Base-by-base conservation (phyloP, 2,329 filamentous ascomycete species). In the Xylaria sp. region DNA sequence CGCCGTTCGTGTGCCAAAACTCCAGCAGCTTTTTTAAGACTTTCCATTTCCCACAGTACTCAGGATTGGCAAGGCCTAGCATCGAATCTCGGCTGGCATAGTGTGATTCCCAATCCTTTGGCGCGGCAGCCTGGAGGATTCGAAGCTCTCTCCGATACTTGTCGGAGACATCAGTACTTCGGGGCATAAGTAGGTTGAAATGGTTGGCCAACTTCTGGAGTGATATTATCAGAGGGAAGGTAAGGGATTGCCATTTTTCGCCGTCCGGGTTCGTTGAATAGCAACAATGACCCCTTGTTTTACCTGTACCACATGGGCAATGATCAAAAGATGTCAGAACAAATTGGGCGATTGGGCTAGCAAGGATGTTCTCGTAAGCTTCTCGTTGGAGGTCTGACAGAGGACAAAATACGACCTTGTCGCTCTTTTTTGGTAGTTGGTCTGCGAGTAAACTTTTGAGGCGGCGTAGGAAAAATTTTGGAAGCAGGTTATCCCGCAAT, bases 31-130 rank as follows among this genome's bases (percentile, higher is more conserved):
- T 94, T 78, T 90, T 93, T 36, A 99, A 80, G 0, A 99, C 89
- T 77, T 93, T 94, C 96, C 96, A 99, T 80, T 99, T 99, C 3
- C 96, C 96, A 76, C 96, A 99, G 72, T 94, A 97, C 66, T 97
- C 92, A 0, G 93, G 91, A 74, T 97, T 94, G 1, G 94, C 91
- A 59, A 94, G 90, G 74, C 91, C 92, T 59, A 92, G 81, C 67
- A 98, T 91, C 9, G 89, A 93, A 74, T 97, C 93, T 51, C 93
- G 87, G 23, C 91, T 88, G 11, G 84, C 83, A 76, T 94, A 96
- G 0, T 97, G 83, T 23, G 89, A 83, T 74, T 89, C 84, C 93
- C 93, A 97, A 2, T 85, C 83, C 42, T 91, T 84, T 0, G 96
- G 95, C 17, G 94, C 83, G 63, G 93, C 93, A 1, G 88, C 86